Conservation (phyloP, 2,329 filamentous ascomycete genomes). For the Xylariaceae sp. region DNA sequence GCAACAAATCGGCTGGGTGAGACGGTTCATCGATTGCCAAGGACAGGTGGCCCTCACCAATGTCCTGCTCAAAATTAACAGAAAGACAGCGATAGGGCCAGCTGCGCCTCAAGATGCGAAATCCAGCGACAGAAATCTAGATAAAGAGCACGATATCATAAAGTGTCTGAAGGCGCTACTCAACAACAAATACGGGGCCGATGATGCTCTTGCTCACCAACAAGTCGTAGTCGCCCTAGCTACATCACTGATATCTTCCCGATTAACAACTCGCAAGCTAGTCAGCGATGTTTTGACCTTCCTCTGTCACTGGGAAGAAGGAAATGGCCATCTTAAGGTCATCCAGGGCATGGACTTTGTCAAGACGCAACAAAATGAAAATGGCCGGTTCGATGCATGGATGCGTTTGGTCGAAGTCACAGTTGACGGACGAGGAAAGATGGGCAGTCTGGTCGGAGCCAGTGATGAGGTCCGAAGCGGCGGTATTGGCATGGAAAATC, state of each 20-base stretch:
- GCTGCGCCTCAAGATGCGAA: slow-evolving; percentile 55
- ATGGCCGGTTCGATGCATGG: slow-evolving; percentile 95
- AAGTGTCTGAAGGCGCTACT: slow-evolving; percentile 96
- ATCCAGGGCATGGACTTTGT: slow-evolving; percentile 89
- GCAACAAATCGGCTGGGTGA: slow-evolving; percentile 97
- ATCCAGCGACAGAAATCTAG: slow-evolving; percentile 71
- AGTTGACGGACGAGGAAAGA: slow-evolving; percentile 93
- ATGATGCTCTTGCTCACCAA: slow-evolving; percentile 87
- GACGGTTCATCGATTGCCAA: slow-evolving; percentile 93
- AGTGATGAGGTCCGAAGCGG: slow-evolving; percentile 95
- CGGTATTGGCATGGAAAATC: slow-evolving; percentile 96
- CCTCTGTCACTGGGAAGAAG: slow-evolving; percentile 86
- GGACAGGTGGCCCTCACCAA: slow-evolving; percentile 95
- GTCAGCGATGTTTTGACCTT: slow-evolving; percentile 97
- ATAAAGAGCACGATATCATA: slow-evolving; percentile 93
- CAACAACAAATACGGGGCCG: slow-evolving; percentile 99
- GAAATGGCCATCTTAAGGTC: slow-evolving; percentile 87
- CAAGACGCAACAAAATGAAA: slow-evolving; percentile 83
- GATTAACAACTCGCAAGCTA: slow-evolving; percentile 86
- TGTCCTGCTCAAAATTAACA: slow-evolving; percentile 88
- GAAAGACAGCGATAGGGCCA: slow-evolving; percentile 72
- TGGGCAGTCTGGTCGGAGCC: slow-evolving; percentile 95
- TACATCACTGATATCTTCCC: slow-evolving; percentile 80
- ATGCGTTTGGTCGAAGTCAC: slow-evolving; percentile 98
- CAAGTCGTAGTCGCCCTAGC: slow-evolving; percentile 85